Percentiles rank a stretch among this genome's conserved stretches.
These are phyloP conservation scores for Colletotrichum sp. DNA, from an alignment of 2,329 filamentous ascomycete species.

Conservation along the genomic window DNA sequence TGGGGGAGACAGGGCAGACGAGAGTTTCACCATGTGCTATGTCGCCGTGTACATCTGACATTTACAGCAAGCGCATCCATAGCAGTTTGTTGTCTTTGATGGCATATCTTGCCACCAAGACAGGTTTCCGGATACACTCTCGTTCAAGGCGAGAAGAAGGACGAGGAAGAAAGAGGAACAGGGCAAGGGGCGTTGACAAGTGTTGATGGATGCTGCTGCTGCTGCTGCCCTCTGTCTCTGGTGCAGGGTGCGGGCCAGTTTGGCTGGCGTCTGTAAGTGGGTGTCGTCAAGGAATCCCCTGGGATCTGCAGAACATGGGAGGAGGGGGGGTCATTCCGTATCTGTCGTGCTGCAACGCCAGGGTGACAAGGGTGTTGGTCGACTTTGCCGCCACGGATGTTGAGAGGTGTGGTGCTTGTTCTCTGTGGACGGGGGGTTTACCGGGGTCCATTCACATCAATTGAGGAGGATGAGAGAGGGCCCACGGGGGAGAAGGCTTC, in stretches of 20 bases:
- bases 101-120: not conserved
- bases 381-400: slow-evolving; percentile 14
- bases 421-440: not conserved
- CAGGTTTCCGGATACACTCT: not conserved
- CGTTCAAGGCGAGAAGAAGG: not conserved
- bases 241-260: not conserved
- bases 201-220: not conserved
- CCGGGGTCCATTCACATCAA: not conserved
- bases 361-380: slow-evolving; percentile 3
- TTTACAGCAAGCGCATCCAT: not conserved
- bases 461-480: not conserved
- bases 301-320: slow-evolving; percentile 16
- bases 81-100: not conserved
- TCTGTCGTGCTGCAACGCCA: slow-evolving; percentile 21
- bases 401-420: not conserved
- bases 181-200: not conserved
- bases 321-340: slow-evolving; percentile 14
- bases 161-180: not conserved
- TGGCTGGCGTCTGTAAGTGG: not conserved
- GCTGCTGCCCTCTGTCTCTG: not conserved
- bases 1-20: not conserved
- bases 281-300: slow-evolving; percentile 13
- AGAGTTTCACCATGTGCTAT: slow-evolving; percentile 18
- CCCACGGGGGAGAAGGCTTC: not conserved
- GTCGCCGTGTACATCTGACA: not conserved